These are phyloP conservation scores for Cordia subcordata DNA, from an alignment of 257 asterid species.

Conservation along the genomic window DNA sequence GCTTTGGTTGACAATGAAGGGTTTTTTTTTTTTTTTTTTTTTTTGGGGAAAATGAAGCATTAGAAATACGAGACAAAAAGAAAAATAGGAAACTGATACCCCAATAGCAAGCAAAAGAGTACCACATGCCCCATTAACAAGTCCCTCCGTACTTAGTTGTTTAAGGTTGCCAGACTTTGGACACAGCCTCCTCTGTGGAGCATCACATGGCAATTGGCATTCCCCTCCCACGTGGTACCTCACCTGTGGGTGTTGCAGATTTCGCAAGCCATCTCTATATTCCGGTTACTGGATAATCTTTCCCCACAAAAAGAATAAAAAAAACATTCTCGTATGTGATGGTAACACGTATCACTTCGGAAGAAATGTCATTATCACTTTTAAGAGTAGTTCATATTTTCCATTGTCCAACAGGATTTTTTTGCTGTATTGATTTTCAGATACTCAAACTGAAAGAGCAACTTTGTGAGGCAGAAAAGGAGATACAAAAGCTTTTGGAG, in stretches of 20 bases:
- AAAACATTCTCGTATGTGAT: too few relatives aligned
- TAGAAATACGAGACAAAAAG: constrained; percentile 7
- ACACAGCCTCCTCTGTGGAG: constrained; percentile 23
- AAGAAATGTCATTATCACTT: too few relatives aligned
- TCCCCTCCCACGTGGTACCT: constrained; percentile 27
- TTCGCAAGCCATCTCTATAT: neutral
- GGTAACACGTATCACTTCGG: too few relatives aligned
- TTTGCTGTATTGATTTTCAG: constrained; percentile 9
- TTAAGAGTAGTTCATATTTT: too few relatives aligned
- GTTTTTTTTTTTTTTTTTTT: too few relatives aligned
- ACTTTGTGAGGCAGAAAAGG: constrained; percentile 46
- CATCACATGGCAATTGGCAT: constrained; percentile 36
- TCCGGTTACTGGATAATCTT: neutral
- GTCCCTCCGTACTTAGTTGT: constrained; percentile 34
- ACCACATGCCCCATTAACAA: constrained; percentile 7
- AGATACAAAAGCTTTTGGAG: constrained; percentile 40
- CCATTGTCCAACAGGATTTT: neutral
- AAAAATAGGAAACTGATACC: constrained; percentile 21
- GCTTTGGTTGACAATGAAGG: neutral
- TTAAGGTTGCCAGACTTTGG: constrained; percentile 25
- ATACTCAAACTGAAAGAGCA: constrained; percentile 50
- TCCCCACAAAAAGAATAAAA: neutral
- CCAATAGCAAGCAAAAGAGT: constrained; percentile 21
- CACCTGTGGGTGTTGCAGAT: neutral
- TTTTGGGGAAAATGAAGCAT: too few relatives aligned